phyloP scores from a whole-genome alignment of 495 filamentous ascomycete genomes.

The Glutinoglossum americanum region DNA sequence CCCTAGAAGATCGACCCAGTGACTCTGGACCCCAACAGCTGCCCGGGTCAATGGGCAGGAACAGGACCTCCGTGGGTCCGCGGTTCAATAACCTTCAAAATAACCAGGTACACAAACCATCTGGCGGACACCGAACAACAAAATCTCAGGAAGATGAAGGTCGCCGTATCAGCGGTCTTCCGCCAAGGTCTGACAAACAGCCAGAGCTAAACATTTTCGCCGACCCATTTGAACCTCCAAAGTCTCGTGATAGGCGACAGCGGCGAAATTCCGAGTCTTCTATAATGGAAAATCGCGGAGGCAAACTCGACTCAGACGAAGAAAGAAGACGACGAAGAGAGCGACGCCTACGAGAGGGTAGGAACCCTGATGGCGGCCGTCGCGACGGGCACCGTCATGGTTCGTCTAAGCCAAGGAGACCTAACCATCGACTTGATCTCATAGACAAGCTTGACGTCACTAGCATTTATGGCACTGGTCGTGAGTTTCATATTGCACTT shows the following conservation, averaged over 20 bases:
- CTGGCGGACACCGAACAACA: conserved; percentile 1
- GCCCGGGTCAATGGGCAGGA: conserved; percentile 10
- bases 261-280: conserved; percentile 93
- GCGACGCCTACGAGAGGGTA: conserved; percentile 44
- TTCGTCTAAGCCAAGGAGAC: conserved; percentile 25
- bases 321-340: conserved; percentile 47
- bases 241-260: conserved; percentile 26
- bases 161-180: conserved; percentile 13
- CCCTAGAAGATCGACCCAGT: conserved; percentile 21
- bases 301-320: conserved; percentile 45
- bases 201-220: conserved; percentile 34
- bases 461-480: conserved; percentile 84
- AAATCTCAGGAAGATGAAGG: conserved; percentile 3
- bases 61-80: background rate
- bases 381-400: conserved; percentile 18
- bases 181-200: conserved; percentile 15
- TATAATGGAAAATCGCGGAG: conserved; percentile 40
- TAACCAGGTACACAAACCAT: conserved; percentile 17
- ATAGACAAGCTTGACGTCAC: conserved; percentile 97
- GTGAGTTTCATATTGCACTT: conserved; percentile 30
- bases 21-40: conserved; percentile 15
- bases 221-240: conserved; percentile 25
- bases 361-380: conserved; percentile 36
- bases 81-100: conserved; percentile 16
- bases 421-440: conserved; percentile 54